Evolutionary conservation across 1,284 basidiomycete species (phyloP), one percentile per base, ranked within the genome.

Genomic region (Cystobasidium sp.): DNA sequence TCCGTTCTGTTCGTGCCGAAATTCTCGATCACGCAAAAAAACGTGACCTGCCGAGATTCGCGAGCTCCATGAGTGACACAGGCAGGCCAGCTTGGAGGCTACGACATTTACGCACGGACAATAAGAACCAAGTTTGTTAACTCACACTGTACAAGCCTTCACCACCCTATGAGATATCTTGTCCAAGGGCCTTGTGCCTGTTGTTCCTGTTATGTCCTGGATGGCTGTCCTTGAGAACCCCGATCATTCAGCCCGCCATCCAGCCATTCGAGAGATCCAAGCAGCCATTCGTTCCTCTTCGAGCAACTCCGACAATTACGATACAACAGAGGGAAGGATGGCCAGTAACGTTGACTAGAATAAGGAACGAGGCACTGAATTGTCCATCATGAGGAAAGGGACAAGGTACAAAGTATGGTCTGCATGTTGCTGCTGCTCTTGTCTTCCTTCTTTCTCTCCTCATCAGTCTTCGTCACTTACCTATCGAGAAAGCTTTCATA

Each of bases 401-500:
- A 63, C 64, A 53, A 49, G 46, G 22, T 16, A 10, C 6, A 47
- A 51, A 47, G 47, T 43, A n/a, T 22, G 22, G 31, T 10, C 64
- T 43, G 51, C 20, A 18, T 8, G 51, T 41, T 12, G 47, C 47
- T 37, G 46, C 44, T 51, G 61, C 43, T 58, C 43, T 63, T 43
- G 44, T 71, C 49, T 62, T 43, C 43, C 18, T 18, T 22, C 39
- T 64, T 64, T 46, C 20, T 59, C 18, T 18, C 39, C 14, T 12
- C 58, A 71, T 71, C 69, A 58, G 37, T 62, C 51, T 49, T 52
- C 65, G 18, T 41, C 62, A 18, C 7, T 14, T 14, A 56, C 18
- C 31, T 18, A n/a, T 18, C 31, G 31, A 31, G 31, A 31, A 31
- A 31, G 31, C 31, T 31, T 31, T 31, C 31, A 31, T 31, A 31